A percentile compares a stretch with the other conserved stretches of the same genome.
These are phyloP conservation scores for Schizothecium vesticola DNA, from an alignment of 495 filamentous ascomycete genomes.

Conservation along the genomic window DNA sequence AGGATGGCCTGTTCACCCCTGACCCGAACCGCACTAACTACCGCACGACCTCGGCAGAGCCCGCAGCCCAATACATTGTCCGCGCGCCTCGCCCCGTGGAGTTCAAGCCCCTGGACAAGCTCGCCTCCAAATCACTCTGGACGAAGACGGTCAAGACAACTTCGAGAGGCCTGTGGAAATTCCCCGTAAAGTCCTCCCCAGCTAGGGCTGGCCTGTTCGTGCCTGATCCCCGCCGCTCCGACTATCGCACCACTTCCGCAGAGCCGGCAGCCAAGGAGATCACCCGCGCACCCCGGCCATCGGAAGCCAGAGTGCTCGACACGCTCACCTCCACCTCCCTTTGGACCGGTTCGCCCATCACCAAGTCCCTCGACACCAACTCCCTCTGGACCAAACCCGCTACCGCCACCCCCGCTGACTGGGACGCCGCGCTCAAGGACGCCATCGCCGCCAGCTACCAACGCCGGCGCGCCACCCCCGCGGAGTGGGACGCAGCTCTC, in stretches of 20 bases:
- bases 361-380: neutral
- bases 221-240: slow-evolving; percentile 13
- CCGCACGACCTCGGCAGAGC: neutral
- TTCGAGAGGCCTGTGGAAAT: slow-evolving; percentile 22
- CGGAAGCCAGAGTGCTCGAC: slow-evolving; percentile 15
- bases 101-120: neutral
- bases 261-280: slow-evolving; percentile 33
- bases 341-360: slow-evolving; percentile 21
- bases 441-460: neutral
- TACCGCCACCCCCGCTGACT: slow-evolving; percentile 23
- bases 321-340: slow-evolving; percentile 26
- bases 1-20: neutral
- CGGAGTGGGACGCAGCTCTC: slow-evolving; percentile 19
- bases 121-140: neutral
- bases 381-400: slow-evolving; percentile 18
- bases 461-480: slow-evolving; percentile 5
- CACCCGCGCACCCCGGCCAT: slow-evolving; percentile 21
- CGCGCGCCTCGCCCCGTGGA: neutral
- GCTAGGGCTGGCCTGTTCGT: slow-evolving; percentile 23
- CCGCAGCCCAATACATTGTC: neutral
- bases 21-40: neutral
- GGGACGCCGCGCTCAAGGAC: slow-evolving; percentile 13
- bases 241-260: slow-evolving; percentile 31
- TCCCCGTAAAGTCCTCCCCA: slow-evolving; percentile 3
- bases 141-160: slow-evolving; percentile 9